These are phyloP conservation scores for Chaetomiaceae sp. DNA, from an alignment of 2,329 filamentous ascomycete species.

Conservation along the genomic window DNA sequence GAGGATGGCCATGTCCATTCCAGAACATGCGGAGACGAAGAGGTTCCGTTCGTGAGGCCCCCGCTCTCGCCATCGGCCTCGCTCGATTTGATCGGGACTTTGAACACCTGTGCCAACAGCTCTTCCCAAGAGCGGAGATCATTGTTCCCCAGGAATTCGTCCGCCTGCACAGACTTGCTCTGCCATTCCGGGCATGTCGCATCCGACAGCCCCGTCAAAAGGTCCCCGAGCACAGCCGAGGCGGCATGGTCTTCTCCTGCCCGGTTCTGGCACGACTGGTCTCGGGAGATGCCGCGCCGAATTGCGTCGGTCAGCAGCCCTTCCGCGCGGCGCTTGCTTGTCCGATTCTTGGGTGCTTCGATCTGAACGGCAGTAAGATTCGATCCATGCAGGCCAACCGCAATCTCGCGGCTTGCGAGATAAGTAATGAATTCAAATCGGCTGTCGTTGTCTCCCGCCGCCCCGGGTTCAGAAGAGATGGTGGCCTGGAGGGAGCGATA, in stretches of 20 bases:
- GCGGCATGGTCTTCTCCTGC: conserved; percentile 29
- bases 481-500: conserved; percentile 58
- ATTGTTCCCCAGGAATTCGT: conserved; percentile 42
- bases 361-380: conserved; percentile 65
- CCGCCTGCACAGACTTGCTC: conserved; percentile 42
- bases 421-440: conserved; percentile 51
- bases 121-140: conserved; percentile 47
- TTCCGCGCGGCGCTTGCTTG: conserved; percentile 50
- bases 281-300: conserved; percentile 53
- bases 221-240: conserved; percentile 34
- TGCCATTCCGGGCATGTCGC: conserved; percentile 44
- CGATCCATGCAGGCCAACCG: conserved; percentile 59
- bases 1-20: conserved; percentile 50
- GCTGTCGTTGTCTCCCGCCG: conserved; percentile 34
- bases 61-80: conserved; percentile 20
- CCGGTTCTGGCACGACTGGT: conserved; percentile 34
- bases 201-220: conserved; percentile 46
- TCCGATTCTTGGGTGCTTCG: conserved; percentile 54
- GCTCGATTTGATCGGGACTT: conserved; percentile 34
- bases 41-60: conserved; percentile 10
- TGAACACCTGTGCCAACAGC: conserved; percentile 46
- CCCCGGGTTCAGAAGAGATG: conserved; percentile 40
- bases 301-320: conserved; percentile 70
- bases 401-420: conserved; percentile 61
- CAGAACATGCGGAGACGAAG: conserved; percentile 27